Evolutionary conservation across 805 yeast species (phyloP).

Genomic region (Myxozyma neglecta): DNA sequence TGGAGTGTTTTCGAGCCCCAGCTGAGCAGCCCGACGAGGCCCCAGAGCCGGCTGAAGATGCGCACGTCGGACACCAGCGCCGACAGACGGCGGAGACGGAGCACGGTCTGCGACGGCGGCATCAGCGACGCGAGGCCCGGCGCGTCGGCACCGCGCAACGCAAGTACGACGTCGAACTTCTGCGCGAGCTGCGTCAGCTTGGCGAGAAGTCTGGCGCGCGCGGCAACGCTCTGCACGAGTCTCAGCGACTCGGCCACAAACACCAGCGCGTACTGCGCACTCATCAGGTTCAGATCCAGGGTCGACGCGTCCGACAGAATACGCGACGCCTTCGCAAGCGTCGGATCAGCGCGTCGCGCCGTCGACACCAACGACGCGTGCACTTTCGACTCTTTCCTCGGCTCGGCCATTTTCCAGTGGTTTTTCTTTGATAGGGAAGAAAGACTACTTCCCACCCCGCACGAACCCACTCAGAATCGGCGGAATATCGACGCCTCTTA

Average conservation of each 20-base stretch:
- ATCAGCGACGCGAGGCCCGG: not conserved
- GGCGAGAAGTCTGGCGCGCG: not conserved
- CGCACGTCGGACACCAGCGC: slow-evolving; percentile 40
- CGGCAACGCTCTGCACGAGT: slow-evolving; percentile 5
- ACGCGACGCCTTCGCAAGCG: slow-evolving; percentile 16
- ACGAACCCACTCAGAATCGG: no score
- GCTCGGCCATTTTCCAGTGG: no score
- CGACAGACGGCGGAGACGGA: slow-evolving; percentile 15
- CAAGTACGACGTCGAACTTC: slow-evolving; percentile 6
- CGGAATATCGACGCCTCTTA: not conserved
- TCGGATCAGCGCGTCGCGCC: slow-evolving; percentile 7
- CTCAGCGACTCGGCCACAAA: slow-evolving; percentile 16
- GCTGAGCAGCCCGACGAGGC: slow-evolving; percentile 40
- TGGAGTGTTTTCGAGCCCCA: slow-evolving; percentile 42
- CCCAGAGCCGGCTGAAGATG: slow-evolving; percentile 43
- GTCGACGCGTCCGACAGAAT: slow-evolving; percentile 20
- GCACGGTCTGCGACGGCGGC: slow-evolving; percentile 12
- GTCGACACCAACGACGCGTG: slow-evolving; percentile 13
- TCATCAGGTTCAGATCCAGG: slow-evolving; percentile 29
- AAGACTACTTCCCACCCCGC: no score
- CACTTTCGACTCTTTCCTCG: not conserved
- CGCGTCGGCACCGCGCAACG: not conserved
- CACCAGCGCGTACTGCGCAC: slow-evolving; percentile 21
- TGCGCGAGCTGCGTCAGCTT: not conserved
- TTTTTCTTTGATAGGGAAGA: no score